Base-by-base conservation (phyloP, 176 grass and related monocot species). In the Panicum miliaceum region DNA sequence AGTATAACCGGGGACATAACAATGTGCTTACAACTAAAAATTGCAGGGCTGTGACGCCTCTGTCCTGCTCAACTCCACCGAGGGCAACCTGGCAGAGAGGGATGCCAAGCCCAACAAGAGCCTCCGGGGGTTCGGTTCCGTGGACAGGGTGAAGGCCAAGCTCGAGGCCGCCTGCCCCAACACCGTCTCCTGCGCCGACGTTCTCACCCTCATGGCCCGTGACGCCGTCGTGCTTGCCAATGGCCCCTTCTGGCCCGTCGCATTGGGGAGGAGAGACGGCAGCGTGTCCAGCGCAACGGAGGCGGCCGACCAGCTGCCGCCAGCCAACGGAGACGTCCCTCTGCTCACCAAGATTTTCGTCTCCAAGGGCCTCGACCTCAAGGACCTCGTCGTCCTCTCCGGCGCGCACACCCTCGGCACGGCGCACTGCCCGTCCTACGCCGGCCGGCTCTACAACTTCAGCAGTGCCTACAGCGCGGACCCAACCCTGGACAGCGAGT, bases 31-130 rank as follows among this genome's bases (percentile, higher is more conserved):
- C 35, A 37, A 11, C 35, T 7, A 35, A 68, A 41, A 71, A 25
- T 20, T 65, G 40, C 87, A 92, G 90, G 93, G 93, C 16, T 96
- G 93, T 38, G 93, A 96, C 10, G 93, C 83, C 2, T 96, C 93
- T 1, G 90, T 95, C 2, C 71, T 95, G 63, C 70, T 94, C 18
- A 70, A 89, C 76, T 92, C 93, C 1, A 89, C 86, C 18, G 20
- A 52, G 26, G 58, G 40, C n/a, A 89, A 75, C 48, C 32, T 68
- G 15, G 93, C 93, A 14, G 93, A 95, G 88, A 86, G 25, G 58
- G 82, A 84, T 48, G 93, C 90, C 6, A 64, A 79, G 35, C 90
- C 93, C 4, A 95, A 95, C 85, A 87, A 66, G 47, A 95, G 82
- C 26, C 88, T 95, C 15, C 71, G 82, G 0, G 93, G 90, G 0